Evolutionary conservation across 1,139 yeast genomes (phyloP).

Genomic region (Candida albicans): DNA sequence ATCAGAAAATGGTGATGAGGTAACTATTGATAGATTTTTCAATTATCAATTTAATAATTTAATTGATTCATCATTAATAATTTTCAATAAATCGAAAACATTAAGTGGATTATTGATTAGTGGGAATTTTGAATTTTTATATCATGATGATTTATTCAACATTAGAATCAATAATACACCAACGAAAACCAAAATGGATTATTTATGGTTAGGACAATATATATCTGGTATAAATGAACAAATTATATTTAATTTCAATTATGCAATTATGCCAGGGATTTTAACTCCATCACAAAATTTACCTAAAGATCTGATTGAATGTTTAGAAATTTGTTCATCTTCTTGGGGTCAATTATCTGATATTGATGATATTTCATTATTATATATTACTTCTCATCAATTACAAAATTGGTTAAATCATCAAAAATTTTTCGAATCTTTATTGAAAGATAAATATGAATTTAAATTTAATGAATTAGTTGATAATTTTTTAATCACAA

Average conservation of each 20-base stretch:
- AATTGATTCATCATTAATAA: slow-evolving; percentile 31
- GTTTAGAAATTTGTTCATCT: slow-evolving; percentile 39
- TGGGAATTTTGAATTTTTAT: slow-evolving; percentile 24
- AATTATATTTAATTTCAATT: slow-evolving; percentile 26
- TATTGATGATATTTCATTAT: slow-evolving; percentile 22
- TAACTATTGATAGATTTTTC: slow-evolving; percentile 19
- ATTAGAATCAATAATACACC: slow-evolving; percentile 17
- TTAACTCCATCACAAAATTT: slow-evolving; percentile 30
- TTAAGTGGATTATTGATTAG: slow-evolving; percentile 32
- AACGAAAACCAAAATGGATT: slow-evolving; percentile 19
- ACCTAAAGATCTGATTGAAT: slow-evolving; percentile 19
- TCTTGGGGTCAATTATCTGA: slow-evolving; percentile 40
- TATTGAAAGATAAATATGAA: slow-evolving; percentile 19
- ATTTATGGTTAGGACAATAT: slow-evolving; percentile 38
- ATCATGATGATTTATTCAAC: slow-evolving; percentile 18
- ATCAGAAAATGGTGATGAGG: not conserved
- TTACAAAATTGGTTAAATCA: slow-evolving; percentile 29
- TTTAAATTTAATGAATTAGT: slow-evolving; percentile 9
- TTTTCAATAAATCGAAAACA: slow-evolving; percentile 28
- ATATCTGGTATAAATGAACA: slow-evolving; percentile 25
- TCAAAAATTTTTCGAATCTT: slow-evolving; percentile 15
- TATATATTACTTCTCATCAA: slow-evolving; percentile 38
- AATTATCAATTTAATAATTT: slow-evolving; percentile 25
- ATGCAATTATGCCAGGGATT: slow-evolving; percentile 34
- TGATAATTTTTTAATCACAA: slow-evolving; percentile 12